A percentile compares a stretch with the other conserved stretches of the same genome.
phyloP scores from a whole-genome alignment of 176 grass and related monocot species.

The Sorghum bicolor region DNA sequence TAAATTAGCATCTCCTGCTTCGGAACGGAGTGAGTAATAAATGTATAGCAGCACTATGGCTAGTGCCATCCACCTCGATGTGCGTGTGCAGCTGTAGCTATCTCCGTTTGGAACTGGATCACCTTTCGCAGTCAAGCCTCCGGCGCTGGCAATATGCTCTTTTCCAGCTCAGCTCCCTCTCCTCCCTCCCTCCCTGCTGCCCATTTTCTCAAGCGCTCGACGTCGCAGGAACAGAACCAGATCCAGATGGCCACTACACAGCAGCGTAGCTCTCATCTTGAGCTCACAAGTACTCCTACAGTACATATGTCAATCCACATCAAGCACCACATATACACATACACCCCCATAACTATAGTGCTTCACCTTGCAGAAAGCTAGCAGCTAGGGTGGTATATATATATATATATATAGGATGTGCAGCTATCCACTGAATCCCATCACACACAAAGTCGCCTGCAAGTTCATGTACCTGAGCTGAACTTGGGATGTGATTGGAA shows the following conservation, averaged over 20 bases:
- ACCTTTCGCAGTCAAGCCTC: not conserved
- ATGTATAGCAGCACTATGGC: too few species aligned
- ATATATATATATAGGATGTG: not conserved
- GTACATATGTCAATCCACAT: not conserved
- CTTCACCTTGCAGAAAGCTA: not conserved
- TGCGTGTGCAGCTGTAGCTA: not conserved
- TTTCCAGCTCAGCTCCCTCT: not conserved
- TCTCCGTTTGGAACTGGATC: not conserved
- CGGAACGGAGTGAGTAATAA: too few species aligned
- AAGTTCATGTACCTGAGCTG: not conserved
- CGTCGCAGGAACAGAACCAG: not conserved
- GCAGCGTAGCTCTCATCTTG: not conserved
- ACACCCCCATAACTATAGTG: not conserved
- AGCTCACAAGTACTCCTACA: not conserved
- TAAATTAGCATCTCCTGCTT: too few species aligned
- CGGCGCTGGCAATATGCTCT: not conserved
- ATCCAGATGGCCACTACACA: not conserved
- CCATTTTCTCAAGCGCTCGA: not conserved
- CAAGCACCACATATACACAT: not conserved
- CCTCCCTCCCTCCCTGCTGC: not conserved
- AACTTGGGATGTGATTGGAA: conserved; percentile 7
- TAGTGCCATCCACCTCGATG: not conserved
- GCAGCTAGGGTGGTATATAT: not conserved
- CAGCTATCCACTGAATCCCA: not conserved
- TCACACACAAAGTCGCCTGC: not conserved